A percentile compares a stretch with the other conserved stretches of the same genome.
Conservation (phyloP, 176 grass and related monocot species). For the Echinochloa phyllopogon region DNA sequence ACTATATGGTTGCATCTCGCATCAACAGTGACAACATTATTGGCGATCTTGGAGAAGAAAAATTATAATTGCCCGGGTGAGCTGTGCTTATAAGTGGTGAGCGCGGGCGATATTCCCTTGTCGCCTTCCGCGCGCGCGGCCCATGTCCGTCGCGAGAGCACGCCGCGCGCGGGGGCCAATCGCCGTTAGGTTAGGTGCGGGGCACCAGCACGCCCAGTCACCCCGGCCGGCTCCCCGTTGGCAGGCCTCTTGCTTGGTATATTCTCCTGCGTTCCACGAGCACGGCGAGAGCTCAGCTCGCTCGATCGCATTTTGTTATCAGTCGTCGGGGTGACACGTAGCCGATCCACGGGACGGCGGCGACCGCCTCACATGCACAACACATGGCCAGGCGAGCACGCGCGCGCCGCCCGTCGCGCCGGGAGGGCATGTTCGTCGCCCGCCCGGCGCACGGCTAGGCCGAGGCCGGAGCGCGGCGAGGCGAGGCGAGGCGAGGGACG, state of each 20-base stretch:
- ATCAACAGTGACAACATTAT: neutral
- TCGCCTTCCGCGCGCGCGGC: slow-evolving; percentile 11
- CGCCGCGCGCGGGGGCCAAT: neutral
- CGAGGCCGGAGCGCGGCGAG: no score
- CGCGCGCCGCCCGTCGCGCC: neutral
- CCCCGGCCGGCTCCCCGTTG: slow-evolving; percentile 14
- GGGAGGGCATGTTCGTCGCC: no score
- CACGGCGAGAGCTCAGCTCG: no score
- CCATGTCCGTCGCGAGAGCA: no score
- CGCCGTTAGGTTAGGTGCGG: slow-evolving; percentile 21
- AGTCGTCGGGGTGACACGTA: neutral
- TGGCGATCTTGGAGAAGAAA: neutral
- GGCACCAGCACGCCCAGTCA: slow-evolving; percentile 32
- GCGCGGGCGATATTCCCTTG: slow-evolving; percentile 25
- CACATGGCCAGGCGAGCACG: slow-evolving; percentile 19
- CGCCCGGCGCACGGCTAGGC: no score
- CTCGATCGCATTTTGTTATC: no score
- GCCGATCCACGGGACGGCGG: neutral
- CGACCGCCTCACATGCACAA: neutral
- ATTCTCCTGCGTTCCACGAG: neutral
- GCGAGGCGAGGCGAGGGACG: no score
- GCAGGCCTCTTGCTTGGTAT: neutral
- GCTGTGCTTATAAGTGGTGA: neutral
- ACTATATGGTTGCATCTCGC: neutral
- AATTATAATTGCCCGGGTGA: neutral